Evolutionary conservation across 2,329 filamentous ascomycete genomes (phyloP), one percentile per base, ranked within the genome.

Genomic region (Nothophaeocryptopus gaeumannii): DNA sequence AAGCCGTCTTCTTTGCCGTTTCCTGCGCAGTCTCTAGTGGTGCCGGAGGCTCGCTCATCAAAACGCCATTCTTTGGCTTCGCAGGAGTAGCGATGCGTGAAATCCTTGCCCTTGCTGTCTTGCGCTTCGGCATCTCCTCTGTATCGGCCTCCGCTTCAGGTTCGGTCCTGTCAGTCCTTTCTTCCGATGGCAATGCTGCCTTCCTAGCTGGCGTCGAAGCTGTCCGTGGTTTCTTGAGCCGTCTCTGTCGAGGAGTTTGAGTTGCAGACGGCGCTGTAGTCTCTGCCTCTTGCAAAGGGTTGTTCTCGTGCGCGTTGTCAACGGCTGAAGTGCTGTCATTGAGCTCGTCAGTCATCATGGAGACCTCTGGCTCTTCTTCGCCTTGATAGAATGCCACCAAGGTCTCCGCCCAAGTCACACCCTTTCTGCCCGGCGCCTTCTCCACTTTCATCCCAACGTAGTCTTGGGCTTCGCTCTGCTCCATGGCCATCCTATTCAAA

Each of bases 361-460:
- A 58, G 8, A 44, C 44, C 20, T 61, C 62, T 8, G 47, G 41
- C 45, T 51, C 48, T 34, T 49, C 47, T 11, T 39, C 49, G 29
- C 54, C 59, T 51, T 74, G 72, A 39, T 72, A 72, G 54, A 71
- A 76, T 49, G 74, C 73, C 5, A 68, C 70, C 8, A 78, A 60
- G 26, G 68, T 70, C 55, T 75, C 68, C 38, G 75, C 72, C 76
- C 76, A 78, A 9, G 64, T 66, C 5, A 78, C 70, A 15, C 54
- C 54, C 39, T 47, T 54, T 16, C 59, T 61, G 60, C 66, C 48
- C 61, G 66, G 12, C 59, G 63, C 5, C 59, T 51, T n/a, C 55
- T 58, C 34, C 54, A 51, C 45, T 14, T 48, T 53, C 48, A 53
- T 47, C 20, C 3, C 20, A 26, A 26, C 20, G 20, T 26, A 3